Percentiles rank a stretch among this genome's conserved stretches.
These are phyloP conservation scores for Chaetomium cochliodes DNA, from an alignment of 495 filamentous ascomycete species.

Conservation along the genomic window DNA sequence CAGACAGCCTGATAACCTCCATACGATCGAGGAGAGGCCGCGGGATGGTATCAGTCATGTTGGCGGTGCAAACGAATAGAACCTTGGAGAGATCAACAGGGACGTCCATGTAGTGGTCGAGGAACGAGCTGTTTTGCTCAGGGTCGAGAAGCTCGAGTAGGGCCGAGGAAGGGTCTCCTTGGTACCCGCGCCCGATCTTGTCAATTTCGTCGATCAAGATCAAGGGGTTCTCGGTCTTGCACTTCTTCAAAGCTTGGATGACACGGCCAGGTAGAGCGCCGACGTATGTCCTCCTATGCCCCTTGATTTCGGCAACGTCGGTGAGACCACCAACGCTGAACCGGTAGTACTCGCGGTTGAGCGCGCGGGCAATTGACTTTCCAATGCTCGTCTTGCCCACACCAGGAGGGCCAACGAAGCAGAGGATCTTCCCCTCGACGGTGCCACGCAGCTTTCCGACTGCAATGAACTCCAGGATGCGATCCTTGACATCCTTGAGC, in stretches of 20 bases:
- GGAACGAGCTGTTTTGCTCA: constrained; percentile 94
- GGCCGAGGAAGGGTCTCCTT: constrained; percentile 94
- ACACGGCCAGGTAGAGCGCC: constrained; percentile 94
- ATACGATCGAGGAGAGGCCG: constrained; percentile 93
- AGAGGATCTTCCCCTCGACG: constrained; percentile 98
- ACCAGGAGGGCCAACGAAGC: constrained; percentile 90
- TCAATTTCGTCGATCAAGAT: constrained; percentile 97
- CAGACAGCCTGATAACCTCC: constrained; percentile 96
- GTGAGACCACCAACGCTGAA: constrained; percentile 97
- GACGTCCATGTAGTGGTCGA: constrained; percentile 99
- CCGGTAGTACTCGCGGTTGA: constrained; percentile 94
- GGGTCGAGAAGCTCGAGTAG: constrained; percentile 93
- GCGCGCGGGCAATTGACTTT: constrained; percentile 91
- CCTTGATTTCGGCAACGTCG: constrained; percentile 99
- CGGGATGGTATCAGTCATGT: constrained; percentile 98
- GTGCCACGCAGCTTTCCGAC: constrained; percentile 96
- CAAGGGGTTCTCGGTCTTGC: constrained; percentile 96
- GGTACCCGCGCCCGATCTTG: constrained; percentile 93
- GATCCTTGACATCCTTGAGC: constrained; percentile 97
- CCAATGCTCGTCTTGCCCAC: constrained; percentile 99
- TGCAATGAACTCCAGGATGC: constrained; percentile 97
- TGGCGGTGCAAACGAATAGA: constrained; percentile 97
- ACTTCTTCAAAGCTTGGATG: constrained; percentile 98
- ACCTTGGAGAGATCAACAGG: constrained; percentile 98
- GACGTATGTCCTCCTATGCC: constrained; percentile 94